Evolutionary conservation across 352 stramenopile species (phyloP), one percentile per base, ranked within the genome.

Genomic region (Saprolegnia diclina): DNA sequence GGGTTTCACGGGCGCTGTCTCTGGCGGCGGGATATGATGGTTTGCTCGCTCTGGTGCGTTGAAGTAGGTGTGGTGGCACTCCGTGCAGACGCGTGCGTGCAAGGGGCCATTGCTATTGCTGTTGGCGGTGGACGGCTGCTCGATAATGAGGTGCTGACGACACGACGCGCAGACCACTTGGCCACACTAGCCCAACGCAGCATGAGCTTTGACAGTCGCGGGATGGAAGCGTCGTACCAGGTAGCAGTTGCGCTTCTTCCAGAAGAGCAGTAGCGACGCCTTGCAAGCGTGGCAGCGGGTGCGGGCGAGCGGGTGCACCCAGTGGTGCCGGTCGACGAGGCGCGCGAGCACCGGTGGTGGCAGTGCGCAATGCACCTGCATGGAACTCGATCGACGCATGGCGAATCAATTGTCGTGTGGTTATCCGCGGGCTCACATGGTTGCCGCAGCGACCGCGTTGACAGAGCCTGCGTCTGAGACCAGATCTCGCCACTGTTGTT

Each of bases 221-320:
- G 13, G 7, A n/a, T 46, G 24, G 18, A 48, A 48, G 42, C 42
- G 42, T 14, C 18, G 42, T 66, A 66, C 57, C 57, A 66, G 40
- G 57, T 66, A 35, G 42, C 57, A 66, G 29, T 66, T 66, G 57
- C 57, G 57, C 29, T 66, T 66, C 13, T 55, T 66, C 57, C 57
- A 66, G 38, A 66, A 66, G 40, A 66, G 42, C 42, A 48, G 13
- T 4, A 66, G 40, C 18, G 35, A 42, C 42, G 57, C 24, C 18
- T 32, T 13, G 57, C 57, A 66, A 24, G 38, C 18, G 37, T 55
- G 14, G 24, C 57, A 66, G n/a, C 40, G 35, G n/a, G n/a, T 26
- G 35, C 57, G 40, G 21, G 52, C 54, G 38, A 38, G 38, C 40
- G 48, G 48, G 18, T 5, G 19, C 11, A 66, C 38, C 13, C 42